These are phyloP conservation scores for Tylopilus orsonianus DNA, from an alignment of 1,284 basidiomycete genomes.

Conservation along the genomic window DNA sequence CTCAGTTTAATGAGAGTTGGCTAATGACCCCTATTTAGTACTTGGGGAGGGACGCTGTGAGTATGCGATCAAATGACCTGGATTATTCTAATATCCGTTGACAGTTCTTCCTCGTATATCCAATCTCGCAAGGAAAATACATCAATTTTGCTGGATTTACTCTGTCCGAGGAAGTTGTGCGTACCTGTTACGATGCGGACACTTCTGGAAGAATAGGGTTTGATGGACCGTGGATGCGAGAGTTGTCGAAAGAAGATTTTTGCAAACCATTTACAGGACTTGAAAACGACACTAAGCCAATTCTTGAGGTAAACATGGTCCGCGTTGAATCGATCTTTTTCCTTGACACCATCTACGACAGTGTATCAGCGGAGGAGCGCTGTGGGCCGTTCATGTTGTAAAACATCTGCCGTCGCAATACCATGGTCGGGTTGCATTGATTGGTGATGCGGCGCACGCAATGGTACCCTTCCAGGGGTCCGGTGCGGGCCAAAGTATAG, in stretches of 20 bases:
- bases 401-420: slow-evolving; percentile 41
- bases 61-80: slow-evolving; percentile 1
- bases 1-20: not conserved
- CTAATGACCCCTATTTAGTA: slow-evolving; percentile 22
- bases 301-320: slow-evolving; percentile 27
- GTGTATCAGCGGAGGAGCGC: slow-evolving; percentile 40
- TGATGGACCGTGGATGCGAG: slow-evolving; percentile 33
- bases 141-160: slow-evolving; percentile 37
- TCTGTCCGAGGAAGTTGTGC: slow-evolving; percentile 27
- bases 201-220: slow-evolving; percentile 24
- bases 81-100: slow-evolving; percentile 3
- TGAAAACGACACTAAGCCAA: slow-evolving; percentile 29
- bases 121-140: slow-evolving; percentile 32
- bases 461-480: slow-evolving; percentile 56
- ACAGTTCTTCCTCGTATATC: slow-evolving; percentile 30
- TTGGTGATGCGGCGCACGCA: slow-evolving; percentile 62
- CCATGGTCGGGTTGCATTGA: slow-evolving; percentile 41
- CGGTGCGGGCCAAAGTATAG: slow-evolving; percentile 58
- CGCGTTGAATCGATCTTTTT: too few species aligned
- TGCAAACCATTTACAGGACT: slow-evolving; percentile 27
- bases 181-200: slow-evolving; percentile 22
- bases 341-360: slow-evolving; percentile 15
- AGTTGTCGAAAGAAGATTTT: slow-evolving; percentile 29
- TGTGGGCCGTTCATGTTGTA: slow-evolving; percentile 52
- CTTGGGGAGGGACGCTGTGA: slow-evolving; percentile 29